Evolutionary conservation across 2,329 filamentous ascomycete species (phyloP).

Genomic region (Penicillium sp.): DNA sequence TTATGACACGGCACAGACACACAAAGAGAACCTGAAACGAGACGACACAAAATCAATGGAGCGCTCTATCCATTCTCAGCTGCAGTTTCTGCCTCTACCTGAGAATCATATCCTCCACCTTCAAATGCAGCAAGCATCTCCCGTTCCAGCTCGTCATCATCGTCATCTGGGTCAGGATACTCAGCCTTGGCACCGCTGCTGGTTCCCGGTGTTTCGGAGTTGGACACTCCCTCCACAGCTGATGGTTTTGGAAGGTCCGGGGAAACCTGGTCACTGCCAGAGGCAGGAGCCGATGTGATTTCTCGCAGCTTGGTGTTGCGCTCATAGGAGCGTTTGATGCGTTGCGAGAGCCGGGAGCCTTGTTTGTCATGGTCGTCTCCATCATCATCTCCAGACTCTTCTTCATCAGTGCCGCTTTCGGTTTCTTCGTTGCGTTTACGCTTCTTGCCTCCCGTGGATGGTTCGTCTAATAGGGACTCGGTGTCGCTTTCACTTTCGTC

Average conservation of each 20-base stretch:
- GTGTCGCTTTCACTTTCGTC: constrained; percentile 51
- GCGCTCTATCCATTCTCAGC: constrained; percentile 32
- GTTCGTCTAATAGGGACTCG: constrained; percentile 37
- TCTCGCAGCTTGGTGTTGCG: constrained; percentile 39
- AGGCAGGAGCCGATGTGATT: constrained; percentile 31
- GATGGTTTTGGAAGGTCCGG: not conserved
- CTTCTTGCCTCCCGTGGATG: constrained; percentile 29
- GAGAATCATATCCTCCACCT: constrained; percentile 35
- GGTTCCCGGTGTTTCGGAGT: constrained; percentile 28
- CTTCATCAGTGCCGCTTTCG: constrained; percentile 22
- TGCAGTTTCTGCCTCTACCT: constrained; percentile 35
- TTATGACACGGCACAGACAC: not conserved
- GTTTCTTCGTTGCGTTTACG: constrained; percentile 36
- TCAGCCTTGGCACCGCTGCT: constrained; percentile 29
- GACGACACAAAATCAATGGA: not conserved
- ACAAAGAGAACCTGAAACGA: constrained; percentile 1
- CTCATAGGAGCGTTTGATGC: constrained; percentile 43
- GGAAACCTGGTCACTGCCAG: constrained; percentile 1
- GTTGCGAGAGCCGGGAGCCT: constrained; percentile 38
- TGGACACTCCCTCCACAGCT: constrained; percentile 19
- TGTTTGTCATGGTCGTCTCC: constrained; percentile 41
- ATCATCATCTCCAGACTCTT: constrained; percentile 22
- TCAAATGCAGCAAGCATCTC: constrained; percentile 63
- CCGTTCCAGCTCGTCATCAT: constrained; percentile 48
- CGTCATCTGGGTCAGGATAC: constrained; percentile 35